Evolutionary conservation across 73 alveolate genomes (phyloP).

Genomic region (Paraurostyla sp.): DNA sequence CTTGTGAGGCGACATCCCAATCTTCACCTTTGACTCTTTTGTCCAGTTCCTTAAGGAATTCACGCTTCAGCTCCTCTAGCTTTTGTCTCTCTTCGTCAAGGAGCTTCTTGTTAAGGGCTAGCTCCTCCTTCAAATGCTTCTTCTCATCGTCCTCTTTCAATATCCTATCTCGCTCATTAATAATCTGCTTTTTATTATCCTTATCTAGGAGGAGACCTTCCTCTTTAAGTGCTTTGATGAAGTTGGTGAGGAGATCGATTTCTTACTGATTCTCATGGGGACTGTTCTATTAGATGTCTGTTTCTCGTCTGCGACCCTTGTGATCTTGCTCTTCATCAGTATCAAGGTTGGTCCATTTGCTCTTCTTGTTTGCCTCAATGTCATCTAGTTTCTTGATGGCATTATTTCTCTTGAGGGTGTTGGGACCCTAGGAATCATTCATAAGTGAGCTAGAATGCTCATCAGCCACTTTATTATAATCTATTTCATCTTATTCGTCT

Average conservation of each 20-base stretch:
- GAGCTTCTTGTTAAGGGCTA: neutral
- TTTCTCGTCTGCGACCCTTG: neutral
- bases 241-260: neutral
- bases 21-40: conserved; percentile 15
- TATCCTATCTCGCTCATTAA: neutral
- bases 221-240: neutral
- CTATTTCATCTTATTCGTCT: neutral
- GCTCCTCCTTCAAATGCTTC: neutral
- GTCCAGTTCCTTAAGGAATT: conserved; percentile 25
- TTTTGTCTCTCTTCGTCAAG: conserved; percentile 7
- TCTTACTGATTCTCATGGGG: neutral
- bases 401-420: too few species aligned
- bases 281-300: neutral
- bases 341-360: too few species aligned
- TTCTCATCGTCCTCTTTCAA: neutral
- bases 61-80: neutral
- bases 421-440: neutral
- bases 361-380: too few species aligned
- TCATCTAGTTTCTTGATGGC: too few species aligned
- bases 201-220: neutral
- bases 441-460: neutral
- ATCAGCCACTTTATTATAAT: conserved; percentile 11
- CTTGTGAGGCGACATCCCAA: conserved; percentile 17
- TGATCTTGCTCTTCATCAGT: too few species aligned
- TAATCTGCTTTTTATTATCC: neutral